Percentiles rank a stretch among this genome's conserved stretches.
phyloP scores from a whole-genome alignment of 805 yeast species.

The Gaillardinia entomophila region DNA sequence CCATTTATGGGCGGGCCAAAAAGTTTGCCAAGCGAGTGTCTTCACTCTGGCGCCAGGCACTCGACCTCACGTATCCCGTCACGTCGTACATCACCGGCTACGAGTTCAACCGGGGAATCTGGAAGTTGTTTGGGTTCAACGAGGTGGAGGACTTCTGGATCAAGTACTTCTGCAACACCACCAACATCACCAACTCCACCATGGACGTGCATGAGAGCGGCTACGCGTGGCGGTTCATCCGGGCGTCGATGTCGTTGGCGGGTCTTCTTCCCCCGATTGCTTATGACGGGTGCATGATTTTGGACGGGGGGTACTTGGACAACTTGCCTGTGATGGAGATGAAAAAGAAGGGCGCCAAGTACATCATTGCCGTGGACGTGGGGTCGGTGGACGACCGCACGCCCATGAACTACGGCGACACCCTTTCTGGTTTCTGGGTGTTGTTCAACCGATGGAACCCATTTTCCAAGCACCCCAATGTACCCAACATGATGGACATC shows the following conservation, averaged over 20 bases:
- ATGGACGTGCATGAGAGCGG: slow-evolving; percentile 94
- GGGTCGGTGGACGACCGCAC: slow-evolving; percentile 92
- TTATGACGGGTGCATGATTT: slow-evolving; percentile 83
- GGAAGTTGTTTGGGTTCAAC: slow-evolving; percentile 90
- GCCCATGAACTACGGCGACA: slow-evolving; percentile 87
- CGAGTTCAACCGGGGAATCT: slow-evolving; percentile 94
- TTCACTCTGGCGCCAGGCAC: slow-evolving; percentile 75
- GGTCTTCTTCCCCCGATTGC: slow-evolving; percentile 88
- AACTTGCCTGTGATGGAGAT: slow-evolving; percentile 89
- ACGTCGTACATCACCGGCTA: slow-evolving; percentile 96
- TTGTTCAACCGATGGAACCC: slow-evolving; percentile 83
- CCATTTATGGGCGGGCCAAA: slow-evolving; percentile 85
- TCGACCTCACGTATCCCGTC: slow-evolving; percentile 88
- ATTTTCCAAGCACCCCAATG: slow-evolving; percentile 78
- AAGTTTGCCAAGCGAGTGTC: slow-evolving; percentile 78
- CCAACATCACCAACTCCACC: slow-evolving; percentile 88
- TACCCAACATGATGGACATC: slow-evolving; percentile 92
- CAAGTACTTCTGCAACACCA: slow-evolving; percentile 80
- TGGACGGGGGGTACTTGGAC: slow-evolving; percentile 96
- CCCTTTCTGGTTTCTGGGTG: slow-evolving; percentile 91
- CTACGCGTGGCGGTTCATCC: slow-evolving; percentile 88
- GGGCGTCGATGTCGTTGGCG: slow-evolving; percentile 96
- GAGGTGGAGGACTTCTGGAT: slow-evolving; percentile 97
- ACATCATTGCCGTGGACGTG: slow-evolving; percentile 89
- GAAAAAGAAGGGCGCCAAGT: slow-evolving; percentile 82